These are phyloP conservation scores for Trypanosoma lewisi DNA, from an alignment of 208 protist genomes.

Conservation along the genomic window DNA sequence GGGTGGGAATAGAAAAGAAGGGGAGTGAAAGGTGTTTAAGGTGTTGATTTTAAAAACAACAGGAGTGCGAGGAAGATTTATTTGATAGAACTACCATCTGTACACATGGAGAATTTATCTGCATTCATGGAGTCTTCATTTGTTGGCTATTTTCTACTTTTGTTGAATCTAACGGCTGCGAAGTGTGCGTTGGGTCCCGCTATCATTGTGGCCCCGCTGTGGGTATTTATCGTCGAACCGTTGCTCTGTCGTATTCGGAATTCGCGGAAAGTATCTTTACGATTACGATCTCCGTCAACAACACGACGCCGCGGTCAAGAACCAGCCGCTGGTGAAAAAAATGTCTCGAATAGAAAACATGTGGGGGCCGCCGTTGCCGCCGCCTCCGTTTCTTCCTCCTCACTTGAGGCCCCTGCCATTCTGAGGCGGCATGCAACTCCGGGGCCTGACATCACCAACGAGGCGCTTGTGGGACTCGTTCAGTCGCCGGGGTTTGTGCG, in stretches of 20 bases:
- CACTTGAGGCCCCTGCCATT: constrained; percentile 14
- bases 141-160: not conserved
- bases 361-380: too few relatives aligned
- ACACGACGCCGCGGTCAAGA: not conserved
- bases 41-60: too few relatives aligned
- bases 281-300: not conserved
- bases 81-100: too few relatives aligned
- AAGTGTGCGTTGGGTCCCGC: constrained; percentile 25
- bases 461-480: constrained; percentile 52
- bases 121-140: not conserved
- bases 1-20: not conserved
- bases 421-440: constrained; percentile 22
- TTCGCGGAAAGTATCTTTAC: not conserved
- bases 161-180: constrained; percentile 25
- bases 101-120: not conserved
- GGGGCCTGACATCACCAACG: constrained; percentile 22
- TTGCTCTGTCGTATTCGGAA: constrained; percentile 16
- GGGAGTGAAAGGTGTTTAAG: too few relatives aligned
- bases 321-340: not conserved
- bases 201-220: constrained; percentile 48
- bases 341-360: not conserved
- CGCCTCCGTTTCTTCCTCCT: too few relatives aligned
- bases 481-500: constrained; percentile 37
- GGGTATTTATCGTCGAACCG: constrained; percentile 53
- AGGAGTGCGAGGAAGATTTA: too few relatives aligned